Base-by-base conservation (phyloP, 169 alveolate genomes). In the Miamiensis avidus region DNA sequence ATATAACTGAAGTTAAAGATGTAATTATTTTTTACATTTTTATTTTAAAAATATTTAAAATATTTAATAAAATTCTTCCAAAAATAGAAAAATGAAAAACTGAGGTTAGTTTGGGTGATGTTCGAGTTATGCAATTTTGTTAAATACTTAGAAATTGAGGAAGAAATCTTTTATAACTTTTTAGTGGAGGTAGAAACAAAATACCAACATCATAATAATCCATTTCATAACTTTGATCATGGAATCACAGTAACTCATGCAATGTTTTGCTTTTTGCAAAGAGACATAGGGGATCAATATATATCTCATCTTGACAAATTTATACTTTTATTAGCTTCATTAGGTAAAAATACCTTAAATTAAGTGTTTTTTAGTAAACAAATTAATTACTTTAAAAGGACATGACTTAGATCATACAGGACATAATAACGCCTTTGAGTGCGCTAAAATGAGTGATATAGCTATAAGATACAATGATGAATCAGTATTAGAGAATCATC, bases 351-450 rank as follows among this genome's bases (percentile, higher is more conserved):
- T 76, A 29, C 26, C 26, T 4, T 31, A 15, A 15, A 76, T 30
- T 29, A 29, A 31, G 11, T 31, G 15, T 30, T n/a, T n/a, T n/a
- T 29, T n/a, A 75, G 1, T 6, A n/a, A 75, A 75, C 6, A 75
- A 27, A 75, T 31, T 1, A 26, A 75, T 29, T 29, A 26, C 6
- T 75, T n/a, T 75, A 28, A 33, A 49, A 27, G 34, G 84, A 49
- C 97, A 94, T 83, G 97, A 94, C 79, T 87, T 87, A 32, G 95
- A 94, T 65, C 97, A 94, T 81, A 94, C 97, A 1, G 97, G 97
- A 30, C 33, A 79, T 78, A 94, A 91, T 78, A 94, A 94, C 88
- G 73, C 85, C 31, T 94, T 65, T 76, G 91, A 88, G 49, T 82
- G 87, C 16, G 69, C 69, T 11, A 49, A 49, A 49, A 11, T 11